phyloP scores from a whole-genome alignment of 2,329 filamentous ascomycete genomes.

The Dichotomopilus funicola region DNA sequence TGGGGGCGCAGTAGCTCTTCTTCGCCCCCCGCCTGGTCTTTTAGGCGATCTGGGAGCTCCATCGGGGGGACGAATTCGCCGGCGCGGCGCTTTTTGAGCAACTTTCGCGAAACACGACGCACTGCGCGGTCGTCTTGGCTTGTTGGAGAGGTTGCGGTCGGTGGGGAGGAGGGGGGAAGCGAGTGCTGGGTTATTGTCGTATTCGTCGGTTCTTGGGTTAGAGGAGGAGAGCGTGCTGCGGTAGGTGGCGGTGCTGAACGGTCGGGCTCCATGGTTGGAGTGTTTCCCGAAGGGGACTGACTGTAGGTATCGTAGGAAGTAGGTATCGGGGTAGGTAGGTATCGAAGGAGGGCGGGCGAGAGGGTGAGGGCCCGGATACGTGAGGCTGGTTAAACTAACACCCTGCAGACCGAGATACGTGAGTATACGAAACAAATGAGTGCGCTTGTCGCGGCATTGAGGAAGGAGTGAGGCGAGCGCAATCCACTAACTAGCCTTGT shows the following conservation, averaged over 20 bases:
- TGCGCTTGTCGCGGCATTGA: too few relatives aligned
- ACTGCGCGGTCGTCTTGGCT: slow-evolving; percentile 31
- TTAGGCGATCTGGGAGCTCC: slow-evolving; percentile 49
- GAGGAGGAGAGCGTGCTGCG: neutral
- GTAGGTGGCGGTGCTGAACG: slow-evolving; percentile 1
- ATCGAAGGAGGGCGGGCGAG: too few relatives aligned
- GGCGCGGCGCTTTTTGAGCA: slow-evolving; percentile 39
- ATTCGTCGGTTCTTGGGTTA: slow-evolving; percentile 5
- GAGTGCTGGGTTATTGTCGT: slow-evolving; percentile 11
- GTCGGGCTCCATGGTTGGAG: slow-evolving; percentile 6
- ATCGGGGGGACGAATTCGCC: slow-evolving; percentile 36
- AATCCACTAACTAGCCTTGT: too few relatives aligned
- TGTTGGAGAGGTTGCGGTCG: slow-evolving; percentile 6
- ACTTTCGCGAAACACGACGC: slow-evolving; percentile 37
- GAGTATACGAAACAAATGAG: too few relatives aligned
- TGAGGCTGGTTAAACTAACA: too few relatives aligned
- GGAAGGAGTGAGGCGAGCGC: too few relatives aligned
- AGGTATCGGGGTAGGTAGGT: too few relatives aligned
- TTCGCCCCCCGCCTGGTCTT: slow-evolving; percentile 43
- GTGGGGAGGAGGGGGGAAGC: slow-evolving; percentile 11
- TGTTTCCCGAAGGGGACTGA: neutral
- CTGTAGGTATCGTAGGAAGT: neutral
- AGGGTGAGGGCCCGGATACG: too few relatives aligned
- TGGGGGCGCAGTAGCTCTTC: slow-evolving; percentile 41
- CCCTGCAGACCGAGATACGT: too few relatives aligned